Conservation (phyloP, 2,329 filamentous ascomycete species). For the Ciborinia camelliae region DNA sequence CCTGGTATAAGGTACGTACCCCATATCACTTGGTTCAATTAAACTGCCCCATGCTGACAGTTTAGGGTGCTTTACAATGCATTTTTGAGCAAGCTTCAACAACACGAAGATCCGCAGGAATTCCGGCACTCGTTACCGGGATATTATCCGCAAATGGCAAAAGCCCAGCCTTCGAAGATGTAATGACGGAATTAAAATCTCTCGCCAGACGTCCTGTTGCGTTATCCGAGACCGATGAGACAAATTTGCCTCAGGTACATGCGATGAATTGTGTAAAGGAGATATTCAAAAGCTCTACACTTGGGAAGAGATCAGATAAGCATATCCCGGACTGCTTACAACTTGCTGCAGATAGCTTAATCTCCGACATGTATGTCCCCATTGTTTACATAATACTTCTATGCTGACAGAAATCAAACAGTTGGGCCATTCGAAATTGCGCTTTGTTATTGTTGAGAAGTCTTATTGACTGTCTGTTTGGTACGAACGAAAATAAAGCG, state of each 20-base stretch:
- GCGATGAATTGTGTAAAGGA: slow-evolving; percentile 92
- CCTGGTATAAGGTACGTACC: slow-evolving; percentile 68
- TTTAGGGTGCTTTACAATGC: slow-evolving; percentile 60
- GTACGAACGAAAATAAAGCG: slow-evolving; percentile 68
- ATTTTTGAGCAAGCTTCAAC: slow-evolving; percentile 76
- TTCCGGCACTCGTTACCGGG: slow-evolving; percentile 81
- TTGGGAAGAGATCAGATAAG: slow-evolving; percentile 68
- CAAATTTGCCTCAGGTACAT: slow-evolving; percentile 84
- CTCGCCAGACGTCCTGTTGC: slow-evolving; percentile 55
- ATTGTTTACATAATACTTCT: neutral
- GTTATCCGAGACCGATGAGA: slow-evolving; percentile 53
- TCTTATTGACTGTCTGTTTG: slow-evolving; percentile 74
- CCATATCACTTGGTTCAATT: neutral
- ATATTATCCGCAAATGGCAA: slow-evolving; percentile 66
- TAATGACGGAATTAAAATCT: slow-evolving; percentile 59
- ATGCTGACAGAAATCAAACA: slow-evolving; percentile 36
- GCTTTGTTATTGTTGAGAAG: slow-evolving; percentile 85
- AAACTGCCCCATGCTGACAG: slow-evolving; percentile 24
- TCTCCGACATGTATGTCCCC: slow-evolving; percentile 65
- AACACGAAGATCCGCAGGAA: slow-evolving; percentile 85
- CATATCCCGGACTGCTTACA: slow-evolving; percentile 72
- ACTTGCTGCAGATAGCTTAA: slow-evolving; percentile 76
- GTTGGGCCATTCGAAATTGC: slow-evolving; percentile 93
- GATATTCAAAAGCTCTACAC: slow-evolving; percentile 77
- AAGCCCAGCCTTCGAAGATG: slow-evolving; percentile 59